Percentiles rank a stretch among this genome's conserved stretches.
Evolutionary conservation across 352 stramenopile species (phyloP).

Genomic region (Pythium scleroteichum): DNA sequence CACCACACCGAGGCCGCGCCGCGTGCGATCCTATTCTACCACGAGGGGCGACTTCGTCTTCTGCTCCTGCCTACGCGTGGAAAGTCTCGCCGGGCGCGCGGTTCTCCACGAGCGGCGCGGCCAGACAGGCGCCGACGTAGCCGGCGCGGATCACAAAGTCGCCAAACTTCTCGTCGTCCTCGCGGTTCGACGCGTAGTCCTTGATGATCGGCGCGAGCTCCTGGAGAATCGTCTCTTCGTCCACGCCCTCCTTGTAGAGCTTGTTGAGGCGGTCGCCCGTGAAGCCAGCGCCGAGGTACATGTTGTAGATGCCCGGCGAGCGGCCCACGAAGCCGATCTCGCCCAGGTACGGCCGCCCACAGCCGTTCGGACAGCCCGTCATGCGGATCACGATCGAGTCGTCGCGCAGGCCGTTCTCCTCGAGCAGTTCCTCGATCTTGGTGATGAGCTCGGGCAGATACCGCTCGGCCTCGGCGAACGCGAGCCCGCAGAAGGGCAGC

Average conservation of each 20-base stretch:
- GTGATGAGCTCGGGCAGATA: constrained; percentile 93
- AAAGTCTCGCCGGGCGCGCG: constrained; percentile 67
- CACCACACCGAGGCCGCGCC: too few relatives aligned
- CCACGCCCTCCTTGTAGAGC: constrained; percentile 77
- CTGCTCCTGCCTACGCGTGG: constrained; percentile 42
- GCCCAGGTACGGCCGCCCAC: constrained; percentile 96
- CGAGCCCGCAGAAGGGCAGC: constrained; percentile 95
- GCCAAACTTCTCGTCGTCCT: constrained; percentile 74
- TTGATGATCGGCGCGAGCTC: constrained; percentile 77
- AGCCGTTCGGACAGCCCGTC: constrained; percentile 98
- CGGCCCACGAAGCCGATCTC: constrained; percentile 98
- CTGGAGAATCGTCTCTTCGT: constrained; percentile 76
- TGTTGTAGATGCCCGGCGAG: constrained; percentile 95
- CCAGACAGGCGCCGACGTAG: constrained; percentile 72
- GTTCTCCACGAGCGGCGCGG: constrained; percentile 59
- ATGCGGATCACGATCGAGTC: constrained; percentile 97
- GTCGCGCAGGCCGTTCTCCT: constrained; percentile 88
- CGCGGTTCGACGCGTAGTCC: constrained; percentile 70
- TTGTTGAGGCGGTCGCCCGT: constrained; percentile 78
- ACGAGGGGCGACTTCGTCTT: too few relatives aligned
- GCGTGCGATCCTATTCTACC: too few relatives aligned
- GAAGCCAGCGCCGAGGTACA: constrained; percentile 94
- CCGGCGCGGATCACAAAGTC: constrained; percentile 79
- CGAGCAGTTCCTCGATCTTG: constrained; percentile 92
- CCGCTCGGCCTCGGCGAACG: constrained; percentile 96